Evolutionary conservation across 1,139 yeast genomes (phyloP).

Genomic region (Yamadazyma mexicana): DNA sequence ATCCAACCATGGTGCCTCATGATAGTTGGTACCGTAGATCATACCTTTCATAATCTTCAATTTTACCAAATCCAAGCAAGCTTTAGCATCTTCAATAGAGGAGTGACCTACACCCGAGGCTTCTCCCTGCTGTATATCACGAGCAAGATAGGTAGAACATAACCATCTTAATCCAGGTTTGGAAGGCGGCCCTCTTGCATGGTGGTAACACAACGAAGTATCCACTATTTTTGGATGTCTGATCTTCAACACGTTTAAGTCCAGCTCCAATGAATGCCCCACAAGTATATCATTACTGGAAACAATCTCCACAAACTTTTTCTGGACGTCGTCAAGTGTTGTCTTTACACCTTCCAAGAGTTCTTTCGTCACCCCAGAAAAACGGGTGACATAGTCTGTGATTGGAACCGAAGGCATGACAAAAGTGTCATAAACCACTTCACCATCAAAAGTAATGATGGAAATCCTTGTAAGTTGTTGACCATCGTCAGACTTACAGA

Average conservation of each 20-base stretch:
- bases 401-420: constrained; percentile 78
- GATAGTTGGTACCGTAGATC: constrained; percentile 56
- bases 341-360: constrained; percentile 62
- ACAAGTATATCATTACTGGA: constrained; percentile 53
- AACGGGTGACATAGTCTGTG: constrained; percentile 75
- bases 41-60: constrained; percentile 66
- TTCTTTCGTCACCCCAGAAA: constrained; percentile 84
- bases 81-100: constrained; percentile 79
- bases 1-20: constrained; percentile 33
- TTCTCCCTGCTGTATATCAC: constrained; percentile 61
- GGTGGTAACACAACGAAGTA: constrained; percentile 66
- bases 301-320: constrained; percentile 44
- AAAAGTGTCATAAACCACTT: constrained; percentile 63
- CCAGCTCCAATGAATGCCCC: constrained; percentile 76
- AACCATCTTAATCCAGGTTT: constrained; percentile 77
- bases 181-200: constrained; percentile 74
- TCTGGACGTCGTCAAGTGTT: constrained; percentile 66
- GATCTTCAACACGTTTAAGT: constrained; percentile 57
- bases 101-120: constrained; percentile 69
- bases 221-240: constrained; percentile 70
- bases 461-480: constrained; percentile 78
- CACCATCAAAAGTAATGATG: constrained; percentile 60
- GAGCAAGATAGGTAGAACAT: constrained; percentile 52
- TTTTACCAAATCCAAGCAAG: constrained; percentile 77
- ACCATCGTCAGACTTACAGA: constrained; percentile 67